These are phyloP conservation scores for Botryosphaeria dothidea DNA, from an alignment of 2,329 filamentous ascomycete species.

Conservation along the genomic window DNA sequence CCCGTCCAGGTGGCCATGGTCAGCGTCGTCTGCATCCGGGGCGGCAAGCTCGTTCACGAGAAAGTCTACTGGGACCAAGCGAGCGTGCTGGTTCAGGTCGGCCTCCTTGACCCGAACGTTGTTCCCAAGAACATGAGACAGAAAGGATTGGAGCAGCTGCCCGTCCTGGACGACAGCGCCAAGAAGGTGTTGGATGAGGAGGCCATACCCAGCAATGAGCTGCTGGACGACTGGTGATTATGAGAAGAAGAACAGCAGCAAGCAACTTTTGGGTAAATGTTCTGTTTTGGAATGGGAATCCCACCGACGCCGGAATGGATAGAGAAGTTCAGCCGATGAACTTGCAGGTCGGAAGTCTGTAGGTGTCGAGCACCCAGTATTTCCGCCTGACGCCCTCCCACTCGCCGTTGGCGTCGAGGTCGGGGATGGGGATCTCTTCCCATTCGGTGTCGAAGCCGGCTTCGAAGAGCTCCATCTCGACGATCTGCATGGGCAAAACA, in stretches of 20 bases:
- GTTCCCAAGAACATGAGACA: constrained; percentile 46
- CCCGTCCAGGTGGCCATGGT: constrained; percentile 58
- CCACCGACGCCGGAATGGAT: neutral
- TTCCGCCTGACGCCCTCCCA: constrained; percentile 87
- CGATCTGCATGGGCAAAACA: constrained; percentile 48
- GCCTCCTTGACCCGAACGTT: constrained; percentile 56
- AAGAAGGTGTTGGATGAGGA: constrained; percentile 42
- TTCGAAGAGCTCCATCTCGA: constrained; percentile 86
- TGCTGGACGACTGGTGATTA: constrained; percentile 30
- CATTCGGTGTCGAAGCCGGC: constrained; percentile 89
- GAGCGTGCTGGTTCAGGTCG: constrained; percentile 57
- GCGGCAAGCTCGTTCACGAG: constrained; percentile 56
- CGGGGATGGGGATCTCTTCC: constrained; percentile 74
- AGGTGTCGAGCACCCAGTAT: constrained; percentile 86
- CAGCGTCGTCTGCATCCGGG: constrained; percentile 55
- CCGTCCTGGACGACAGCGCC: constrained; percentile 42
- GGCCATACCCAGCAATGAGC: constrained; percentile 33
- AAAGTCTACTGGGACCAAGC: constrained; percentile 64
- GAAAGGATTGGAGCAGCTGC: constrained; percentile 42
- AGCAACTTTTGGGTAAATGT: neutral
- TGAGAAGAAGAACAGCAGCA: neutral
- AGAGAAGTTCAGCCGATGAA: constrained; percentile 63
- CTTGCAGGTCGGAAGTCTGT: constrained; percentile 72
- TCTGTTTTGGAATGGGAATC: neutral
- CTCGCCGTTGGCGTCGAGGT: constrained; percentile 68